Evolutionary conservation across 768 basidiomycete species (phyloP).

Genomic region (Russula virescens): DNA sequence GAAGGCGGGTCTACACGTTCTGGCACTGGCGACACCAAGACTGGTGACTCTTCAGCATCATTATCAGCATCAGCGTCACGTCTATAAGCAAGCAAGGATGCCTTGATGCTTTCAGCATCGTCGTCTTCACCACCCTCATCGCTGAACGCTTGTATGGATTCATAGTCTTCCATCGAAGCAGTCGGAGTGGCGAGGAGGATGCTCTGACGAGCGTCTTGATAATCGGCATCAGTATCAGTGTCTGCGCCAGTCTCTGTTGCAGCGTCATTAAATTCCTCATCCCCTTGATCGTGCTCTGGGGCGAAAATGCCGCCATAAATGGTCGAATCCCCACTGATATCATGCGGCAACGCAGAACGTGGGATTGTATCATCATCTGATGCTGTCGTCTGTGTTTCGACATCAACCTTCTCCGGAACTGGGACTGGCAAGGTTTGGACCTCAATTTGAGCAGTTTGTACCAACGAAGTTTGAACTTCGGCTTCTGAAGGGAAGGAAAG

Average conservation of each 20-base stretch:
- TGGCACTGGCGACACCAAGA: constrained; percentile 12
- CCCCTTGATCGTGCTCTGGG: constrained; percentile 34
- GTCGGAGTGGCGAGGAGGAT: constrained; percentile 57
- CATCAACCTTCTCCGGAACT: constrained; percentile 15
- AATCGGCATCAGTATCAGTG: constrained; percentile 65
- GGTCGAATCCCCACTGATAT: constrained; percentile 32
- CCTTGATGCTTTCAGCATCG: constrained; percentile 67
- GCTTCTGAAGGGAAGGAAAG: constrained; percentile 20
- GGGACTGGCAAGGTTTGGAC: constrained; percentile 29
- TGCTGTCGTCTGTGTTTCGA: constrained; percentile 24
- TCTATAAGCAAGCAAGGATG: constrained; percentile 40
- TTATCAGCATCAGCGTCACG: constrained; percentile 17
- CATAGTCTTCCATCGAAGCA: constrained; percentile 38
- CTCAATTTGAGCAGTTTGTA: constrained; percentile 32
- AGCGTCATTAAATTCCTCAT: constrained; percentile 35
- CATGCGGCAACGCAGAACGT: constrained; percentile 22
- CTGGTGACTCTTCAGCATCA: constrained; percentile 7
- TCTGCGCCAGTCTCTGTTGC: constrained; percentile 61
- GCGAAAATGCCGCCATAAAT: constrained; percentile 23
- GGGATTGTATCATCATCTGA: constrained; percentile 17
- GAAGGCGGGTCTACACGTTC: constrained; percentile 26
- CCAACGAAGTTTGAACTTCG: constrained; percentile 36
- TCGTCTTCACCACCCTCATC: constrained; percentile 59
- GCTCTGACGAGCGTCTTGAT: constrained; percentile 70
- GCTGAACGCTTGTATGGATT: constrained; percentile 31